Evolutionary conservation across 805 yeast genomes (phyloP).

Genomic region (Candida coleopterorum): DNA sequence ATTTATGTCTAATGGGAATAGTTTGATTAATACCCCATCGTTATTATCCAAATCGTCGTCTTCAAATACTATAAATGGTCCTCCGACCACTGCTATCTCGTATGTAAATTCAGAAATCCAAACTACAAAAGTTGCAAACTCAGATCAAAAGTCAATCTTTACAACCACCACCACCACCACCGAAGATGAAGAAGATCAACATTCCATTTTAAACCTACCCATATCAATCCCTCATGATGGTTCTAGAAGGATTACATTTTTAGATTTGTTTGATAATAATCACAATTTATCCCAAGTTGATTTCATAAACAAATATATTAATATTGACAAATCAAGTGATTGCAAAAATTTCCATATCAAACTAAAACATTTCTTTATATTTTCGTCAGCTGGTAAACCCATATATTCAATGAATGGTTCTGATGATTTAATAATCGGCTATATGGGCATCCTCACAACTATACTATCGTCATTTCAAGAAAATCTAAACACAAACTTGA

Average conservation of each 20-base stretch:
- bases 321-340: slow-evolving; percentile 13
- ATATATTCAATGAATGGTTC: slow-evolving; percentile 74
- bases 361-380: slow-evolving; percentile 68
- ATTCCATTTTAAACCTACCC: slow-evolving; percentile 1
- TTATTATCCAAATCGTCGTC: slow-evolving; percentile 2
- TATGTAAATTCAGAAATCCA: slow-evolving; percentile 5
- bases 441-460: slow-evolving; percentile 78
- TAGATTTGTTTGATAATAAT: slow-evolving; percentile 13
- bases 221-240: background rate
- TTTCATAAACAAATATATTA: slow-evolving; percentile 15
- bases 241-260: slow-evolving; percentile 1
- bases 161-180: slow-evolving; percentile 18
- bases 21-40: background rate
- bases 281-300: slow-evolving; percentile 6
- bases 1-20: background rate
- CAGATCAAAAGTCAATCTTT: slow-evolving; percentile 6
- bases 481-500: slow-evolving; percentile 33
- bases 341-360: slow-evolving; percentile 22
- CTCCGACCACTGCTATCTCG: slow-evolving; percentile 8
- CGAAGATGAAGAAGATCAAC: slow-evolving; percentile 13
- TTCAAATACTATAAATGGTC: slow-evolving; percentile 1
- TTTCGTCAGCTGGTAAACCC: slow-evolving; percentile 86
- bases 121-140: slow-evolving; percentile 1
- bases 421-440: slow-evolving; percentile 61
- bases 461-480: slow-evolving; percentile 65